Evolutionary conservation across 208 protist genomes (phyloP).

Genomic region (Trichomonas tenax): DNA sequence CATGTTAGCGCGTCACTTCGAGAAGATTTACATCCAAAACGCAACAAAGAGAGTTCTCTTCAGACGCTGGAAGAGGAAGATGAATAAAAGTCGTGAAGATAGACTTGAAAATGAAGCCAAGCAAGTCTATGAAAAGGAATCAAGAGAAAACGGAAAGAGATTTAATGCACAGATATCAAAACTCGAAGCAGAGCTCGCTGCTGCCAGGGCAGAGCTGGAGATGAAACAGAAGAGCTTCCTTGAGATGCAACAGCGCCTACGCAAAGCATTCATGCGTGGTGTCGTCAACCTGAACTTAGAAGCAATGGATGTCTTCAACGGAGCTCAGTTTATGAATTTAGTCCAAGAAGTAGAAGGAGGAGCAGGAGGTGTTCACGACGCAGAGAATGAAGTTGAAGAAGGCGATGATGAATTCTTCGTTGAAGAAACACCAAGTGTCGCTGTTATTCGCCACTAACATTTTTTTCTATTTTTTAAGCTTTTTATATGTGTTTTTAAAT

Average conservation of each 20-base stretch:
- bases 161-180: background rate
- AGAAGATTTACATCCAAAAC: background rate
- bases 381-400: background rate
- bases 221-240: background rate
- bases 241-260: background rate
- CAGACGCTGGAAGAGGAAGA: background rate
- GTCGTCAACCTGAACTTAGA: background rate
- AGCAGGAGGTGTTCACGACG: background rate
- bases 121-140: background rate
- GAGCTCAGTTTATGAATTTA: background rate
- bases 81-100: background rate
- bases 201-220: background rate
- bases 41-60: background rate
- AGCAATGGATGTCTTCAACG: conserved; percentile 15
- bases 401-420: conserved; percentile 1
- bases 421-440: background rate
- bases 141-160: background rate
- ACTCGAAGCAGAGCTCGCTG: background rate
- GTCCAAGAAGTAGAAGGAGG: background rate
- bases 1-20: background rate
- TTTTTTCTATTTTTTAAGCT: too few relatives aligned
- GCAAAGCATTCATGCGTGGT: background rate
- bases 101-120: background rate
- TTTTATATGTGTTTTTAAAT: too few relatives aligned
- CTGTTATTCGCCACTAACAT: background rate